Evolutionary conservation across 805 yeast species (phyloP), one percentile per base, ranked within the genome.

Genomic region (Komagataella pseudopastoris): DNA sequence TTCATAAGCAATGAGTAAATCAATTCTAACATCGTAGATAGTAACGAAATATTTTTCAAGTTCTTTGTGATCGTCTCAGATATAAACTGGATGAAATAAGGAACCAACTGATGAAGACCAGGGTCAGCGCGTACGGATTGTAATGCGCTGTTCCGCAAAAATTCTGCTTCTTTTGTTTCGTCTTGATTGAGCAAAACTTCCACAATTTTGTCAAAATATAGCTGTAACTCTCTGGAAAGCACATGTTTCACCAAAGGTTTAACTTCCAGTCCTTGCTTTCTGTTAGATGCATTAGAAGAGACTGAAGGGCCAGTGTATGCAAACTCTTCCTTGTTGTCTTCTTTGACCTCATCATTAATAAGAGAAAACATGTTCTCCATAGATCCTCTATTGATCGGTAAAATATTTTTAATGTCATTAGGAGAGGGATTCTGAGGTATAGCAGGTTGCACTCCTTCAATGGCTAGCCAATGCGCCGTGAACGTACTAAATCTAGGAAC

Each of bases 381-480:
- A 2, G 96, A 88, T 44, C 97, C 98, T 58, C 96, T 76, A 46
- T 81, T 74, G 24, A 80, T 72, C 4, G 96, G 88, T 17, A 95
- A 86, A 52, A 88, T 69, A 39, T 80, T 77, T 62, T 82, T 81
- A 55, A 91, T 83, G 58, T 90, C 97, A 50, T 80, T 74, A 18
- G 82, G 77, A 49, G 83, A 76, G 22, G 99, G 99, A 68, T 93
- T 93, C 67, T 95, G 99, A 1, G 97, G 95, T 51, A 93, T 91
- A 36, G 93, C 83, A 1, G 99, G 99, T 63, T 93, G 99, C 6
- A 93, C 96, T 53, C 99, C 99, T 67, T 93, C 99, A 51, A 93
- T 87, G 0, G 99, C 98, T 36, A 95, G 73, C 98, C 99, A 91
- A 64, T 86, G 95, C 5, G 97, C 95, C 0, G 98, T 89, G 65